Conservation (phyloP, 2,329 filamentous ascomycete species). For the Fusarium lateritium region DNA sequence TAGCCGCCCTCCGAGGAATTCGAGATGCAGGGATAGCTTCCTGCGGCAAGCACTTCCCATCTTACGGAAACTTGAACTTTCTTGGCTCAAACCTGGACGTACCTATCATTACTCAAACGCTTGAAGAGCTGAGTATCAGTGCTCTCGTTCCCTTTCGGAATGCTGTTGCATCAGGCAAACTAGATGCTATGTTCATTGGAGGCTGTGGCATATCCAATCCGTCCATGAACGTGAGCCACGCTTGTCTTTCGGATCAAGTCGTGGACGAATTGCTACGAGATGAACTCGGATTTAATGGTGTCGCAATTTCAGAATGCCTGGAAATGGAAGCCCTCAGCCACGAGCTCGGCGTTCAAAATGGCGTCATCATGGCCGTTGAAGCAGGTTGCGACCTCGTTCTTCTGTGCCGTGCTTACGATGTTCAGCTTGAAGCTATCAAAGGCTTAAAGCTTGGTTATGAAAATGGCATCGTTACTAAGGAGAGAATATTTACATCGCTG, state of each 20-base stretch:
- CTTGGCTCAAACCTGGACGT: slow-evolving; percentile 92
- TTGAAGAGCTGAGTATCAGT: slow-evolving; percentile 93
- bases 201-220: slow-evolving; percentile 93
- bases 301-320: slow-evolving; percentile 94
- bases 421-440: slow-evolving; percentile 92
- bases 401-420: slow-evolving; percentile 87
- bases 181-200: slow-evolving; percentile 96
- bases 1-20: slow-evolving; percentile 92
- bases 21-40: slow-evolving; percentile 91
- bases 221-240: slow-evolving; percentile 95
- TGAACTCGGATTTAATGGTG: slow-evolving; percentile 90
- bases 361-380: slow-evolving; percentile 97
- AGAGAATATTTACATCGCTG: slow-evolving; percentile 85
- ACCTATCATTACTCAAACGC: slow-evolving; percentile 93
- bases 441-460: slow-evolving; percentile 91
- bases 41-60: slow-evolving; percentile 96
- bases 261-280: slow-evolving; percentile 91
- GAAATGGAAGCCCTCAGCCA: slow-evolving; percentile 97
- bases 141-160: slow-evolving; percentile 93
- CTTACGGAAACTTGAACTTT: slow-evolving; percentile 95
- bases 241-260: slow-evolving; percentile 92
- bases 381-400: slow-evolving; percentile 94
- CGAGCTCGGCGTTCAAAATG: slow-evolving; percentile 96
- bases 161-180: slow-evolving; percentile 82
- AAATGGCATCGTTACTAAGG: slow-evolving; percentile 87